Base-by-base conservation (phyloP, 305 asterid genomes). In the Coffea humblotiana region DNA sequence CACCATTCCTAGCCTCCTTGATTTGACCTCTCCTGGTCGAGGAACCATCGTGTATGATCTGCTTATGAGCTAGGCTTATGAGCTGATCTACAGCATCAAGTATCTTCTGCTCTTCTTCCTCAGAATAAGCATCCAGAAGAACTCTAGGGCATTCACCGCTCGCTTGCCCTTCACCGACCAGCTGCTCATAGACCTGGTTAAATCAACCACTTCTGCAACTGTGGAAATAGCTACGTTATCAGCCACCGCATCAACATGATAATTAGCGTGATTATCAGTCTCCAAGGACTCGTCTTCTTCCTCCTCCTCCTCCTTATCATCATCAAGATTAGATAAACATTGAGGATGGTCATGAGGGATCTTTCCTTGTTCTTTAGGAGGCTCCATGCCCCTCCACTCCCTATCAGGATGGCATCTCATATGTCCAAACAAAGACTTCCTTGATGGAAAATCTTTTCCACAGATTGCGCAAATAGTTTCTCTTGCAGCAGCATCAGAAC, bases 381-480 rank as follows among this genome's bases (percentile, higher is more conserved):
- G 89, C 1, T 79, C 82, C 92, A 91, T 88, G 6, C 93, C 97
- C 65, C 94, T 83, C 81, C 85, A 90, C 0, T n/a, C 23, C 56
- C 96, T 76, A 3, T 89, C 91, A 3, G 97, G 96, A 81, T 93
- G 97, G 56, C 88, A 82, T 27, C 92, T 84, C 96, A 91, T 91
- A 72, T 93, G 97, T 0, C 97, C 96, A 71, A 63, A 86, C 72
- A 93, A 67, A 0, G 96, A 86, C 75, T 90, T 93, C 18, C 18
- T 19, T 0, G 92, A 85, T 1, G 47, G 85, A 75, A 93, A 91
- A 21, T 7, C 32, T 80, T 67, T 87, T 0, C 47, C 58, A 78
- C 94, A 91, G 2, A 75, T 0, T 4, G 16, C 0, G 16, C 87
- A 84, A 11, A 60, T 1, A 32, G 52, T 60, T 8, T 56, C 25